A percentile compares a stretch with the other conserved stretches of the same genome.
Conservation (phyloP, 345 rosid genomes). For the Pistacia atlantica region DNA sequence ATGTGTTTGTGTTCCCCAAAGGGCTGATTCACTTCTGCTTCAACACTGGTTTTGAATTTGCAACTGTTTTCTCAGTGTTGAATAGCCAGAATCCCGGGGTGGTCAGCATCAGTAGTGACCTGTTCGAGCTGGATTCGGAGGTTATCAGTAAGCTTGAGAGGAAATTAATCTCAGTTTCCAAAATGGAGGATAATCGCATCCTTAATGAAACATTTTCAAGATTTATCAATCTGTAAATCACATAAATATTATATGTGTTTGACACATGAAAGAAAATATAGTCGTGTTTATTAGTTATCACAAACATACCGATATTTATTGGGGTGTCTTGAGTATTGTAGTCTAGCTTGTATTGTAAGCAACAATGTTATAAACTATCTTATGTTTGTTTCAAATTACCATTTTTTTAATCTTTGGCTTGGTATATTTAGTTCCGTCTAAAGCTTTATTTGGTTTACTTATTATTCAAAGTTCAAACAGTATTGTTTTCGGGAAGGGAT, state of each 20-base stretch:
- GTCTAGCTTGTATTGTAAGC: conserved; percentile 14
- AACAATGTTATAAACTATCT: background rate
- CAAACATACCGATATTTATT: background rate
- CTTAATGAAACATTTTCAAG: conserved; percentile 11
- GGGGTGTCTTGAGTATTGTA: background rate
- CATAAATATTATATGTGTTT: background rate
- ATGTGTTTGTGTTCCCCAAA: conserved; percentile 66
- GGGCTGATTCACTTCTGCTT: conserved; percentile 69
- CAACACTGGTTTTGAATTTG: conserved; percentile 58
- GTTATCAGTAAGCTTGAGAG: conserved; percentile 27
- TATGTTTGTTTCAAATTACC: background rate
- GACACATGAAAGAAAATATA: background rate
- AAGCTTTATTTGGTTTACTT: too few species aligned
- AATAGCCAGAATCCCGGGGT: conserved; percentile 86
- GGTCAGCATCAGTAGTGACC: conserved; percentile 45
- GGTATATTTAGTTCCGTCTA: background rate
- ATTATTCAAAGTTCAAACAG: too few species aligned
- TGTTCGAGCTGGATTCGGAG: conserved; percentile 35
- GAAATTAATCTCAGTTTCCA: conserved; percentile 29
- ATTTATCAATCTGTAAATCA: conserved; percentile 9
- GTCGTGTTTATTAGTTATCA: background rate
- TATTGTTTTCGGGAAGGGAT: too few species aligned
- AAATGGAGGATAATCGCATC: conserved; percentile 5
- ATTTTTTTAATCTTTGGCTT: background rate
- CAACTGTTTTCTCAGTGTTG: conserved; percentile 53